A percentile compares a stretch with the other conserved stretches of the same genome.
phyloP scores from a whole-genome alignment of 345 rosid species.

The Rhodamnia rubescens region DNA sequence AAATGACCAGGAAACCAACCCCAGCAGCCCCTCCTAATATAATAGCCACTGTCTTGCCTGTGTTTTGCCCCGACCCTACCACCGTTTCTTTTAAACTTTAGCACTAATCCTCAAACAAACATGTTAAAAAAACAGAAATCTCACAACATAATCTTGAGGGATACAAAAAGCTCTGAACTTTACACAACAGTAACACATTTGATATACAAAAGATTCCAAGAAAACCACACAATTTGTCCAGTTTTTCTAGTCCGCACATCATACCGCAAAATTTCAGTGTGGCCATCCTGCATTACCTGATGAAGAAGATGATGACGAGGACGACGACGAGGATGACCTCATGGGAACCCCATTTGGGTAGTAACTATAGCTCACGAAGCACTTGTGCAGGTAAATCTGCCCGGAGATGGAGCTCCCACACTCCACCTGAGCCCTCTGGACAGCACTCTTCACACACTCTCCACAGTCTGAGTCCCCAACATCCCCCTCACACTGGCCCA shows the following conservation, averaged over 20 bases:
- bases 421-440: slow-evolving; percentile 81
- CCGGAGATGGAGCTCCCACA: slow-evolving; percentile 80
- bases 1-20: slow-evolving; percentile 78
- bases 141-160: neutral
- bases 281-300: slow-evolving; percentile 19
- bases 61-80: slow-evolving; percentile 45
- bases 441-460: slow-evolving; percentile 63
- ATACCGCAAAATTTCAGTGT: neutral
- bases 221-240: neutral
- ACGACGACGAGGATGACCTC: slow-evolving; percentile 36
- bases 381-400: slow-evolving; percentile 81
- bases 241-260: neutral
- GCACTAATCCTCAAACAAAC: neutral
- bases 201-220: neutral
- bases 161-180: neutral
- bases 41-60: slow-evolving; percentile 95
- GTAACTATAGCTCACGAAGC: slow-evolving; percentile 71
- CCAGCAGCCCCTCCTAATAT: slow-evolving; percentile 94
- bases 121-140: neutral
- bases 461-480: slow-evolving; percentile 92
- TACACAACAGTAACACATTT: neutral
- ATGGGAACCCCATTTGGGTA: slow-evolving; percentile 79
- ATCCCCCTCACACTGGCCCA: slow-evolving; percentile 97
- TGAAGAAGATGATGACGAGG: slow-evolving; percentile 20
- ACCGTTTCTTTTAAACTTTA: neutral